phyloP scores from a whole-genome alignment of 192 early-diverging fungal species.

The Phycomyces nitens region DNA sequence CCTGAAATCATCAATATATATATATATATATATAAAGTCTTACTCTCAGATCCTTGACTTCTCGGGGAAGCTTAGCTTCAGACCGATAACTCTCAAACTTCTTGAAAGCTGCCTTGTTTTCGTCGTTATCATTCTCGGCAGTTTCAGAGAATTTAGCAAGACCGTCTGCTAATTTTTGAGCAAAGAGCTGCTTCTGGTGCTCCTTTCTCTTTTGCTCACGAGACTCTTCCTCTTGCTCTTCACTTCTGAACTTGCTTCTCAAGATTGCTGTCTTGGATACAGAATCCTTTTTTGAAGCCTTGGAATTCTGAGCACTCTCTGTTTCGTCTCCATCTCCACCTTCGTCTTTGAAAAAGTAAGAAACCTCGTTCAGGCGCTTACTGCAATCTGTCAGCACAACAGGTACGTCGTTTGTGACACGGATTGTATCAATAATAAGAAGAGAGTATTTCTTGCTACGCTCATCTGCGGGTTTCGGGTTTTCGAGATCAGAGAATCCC shows the following conservation, averaged over 20 bases:
- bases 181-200: constrained; percentile 87
- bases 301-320: constrained; percentile 1
- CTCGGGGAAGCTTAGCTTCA: constrained; percentile 82
- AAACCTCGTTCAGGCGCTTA: constrained; percentile 48
- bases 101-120: constrained; percentile 71
- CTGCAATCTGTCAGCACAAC: constrained; percentile 61
- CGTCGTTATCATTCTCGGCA: constrained; percentile 52
- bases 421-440: constrained; percentile 76
- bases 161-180: constrained; percentile 73
- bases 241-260: constrained; percentile 77
- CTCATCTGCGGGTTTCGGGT: constrained; percentile 67
- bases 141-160: constrained; percentile 72
- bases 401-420: constrained; percentile 63
- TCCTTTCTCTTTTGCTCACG: constrained; percentile 71
- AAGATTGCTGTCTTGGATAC: constrained; percentile 65
- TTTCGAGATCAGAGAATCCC: constrained; percentile 83
- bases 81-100: constrained; percentile 96
- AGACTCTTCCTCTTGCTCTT: constrained; percentile 76
- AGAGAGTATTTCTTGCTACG: constrained; percentile 81
- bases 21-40: background rate
- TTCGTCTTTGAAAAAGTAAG: constrained; percentile 41
- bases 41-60: constrained; percentile 68
- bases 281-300: background rate
- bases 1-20: background rate
- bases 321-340: constrained; percentile 21